Evolutionary conservation across 345 rosid genomes (phyloP).

Genomic region (Linum trigynum): DNA sequence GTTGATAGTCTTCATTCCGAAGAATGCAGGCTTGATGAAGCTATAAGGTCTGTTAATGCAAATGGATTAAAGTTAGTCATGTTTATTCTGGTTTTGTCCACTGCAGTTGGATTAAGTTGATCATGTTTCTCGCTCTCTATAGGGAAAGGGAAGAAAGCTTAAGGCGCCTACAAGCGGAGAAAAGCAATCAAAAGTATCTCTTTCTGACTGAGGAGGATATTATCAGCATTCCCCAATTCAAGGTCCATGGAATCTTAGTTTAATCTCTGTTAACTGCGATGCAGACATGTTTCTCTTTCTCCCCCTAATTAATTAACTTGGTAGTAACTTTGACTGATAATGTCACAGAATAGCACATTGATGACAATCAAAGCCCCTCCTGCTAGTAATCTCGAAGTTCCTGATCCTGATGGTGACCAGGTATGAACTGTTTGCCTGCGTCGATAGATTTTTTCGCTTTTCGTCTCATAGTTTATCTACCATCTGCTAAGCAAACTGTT

Average conservation of each 20-base stretch:
- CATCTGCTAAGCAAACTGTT: background rate
- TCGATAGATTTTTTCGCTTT: background rate
- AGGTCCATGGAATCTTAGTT: conserved; percentile 33
- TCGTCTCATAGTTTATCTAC: conserved; percentile 10
- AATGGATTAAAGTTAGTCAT: background rate
- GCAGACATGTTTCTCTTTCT: background rate
- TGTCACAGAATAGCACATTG: conserved; percentile 49
- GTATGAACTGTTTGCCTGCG: conserved; percentile 19
- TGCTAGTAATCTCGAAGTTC: conserved; percentile 63
- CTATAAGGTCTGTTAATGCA: conserved; percentile 43
- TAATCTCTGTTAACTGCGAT: background rate
- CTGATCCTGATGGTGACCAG: conserved; percentile 50
- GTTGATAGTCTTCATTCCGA: conserved; percentile 36
- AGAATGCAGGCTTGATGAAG: conserved; percentile 48
- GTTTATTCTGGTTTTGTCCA: conserved; percentile 4
- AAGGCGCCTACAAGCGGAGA: conserved; percentile 44
- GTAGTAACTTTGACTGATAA: background rate
- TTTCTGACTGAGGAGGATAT: conserved; percentile 60
- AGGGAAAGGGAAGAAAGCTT: conserved; percentile 53
- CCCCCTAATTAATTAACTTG: background rate
- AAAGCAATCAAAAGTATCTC: conserved; percentile 39
- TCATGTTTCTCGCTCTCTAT: conserved; percentile 13
- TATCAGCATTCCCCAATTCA: conserved; percentile 41
- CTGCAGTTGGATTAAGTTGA: conserved; percentile 12
- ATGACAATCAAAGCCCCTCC: conserved; percentile 64